Base-by-base conservation (phyloP, 2,329 filamentous ascomycete genomes). In the Fonsecaea nubica region DNA sequence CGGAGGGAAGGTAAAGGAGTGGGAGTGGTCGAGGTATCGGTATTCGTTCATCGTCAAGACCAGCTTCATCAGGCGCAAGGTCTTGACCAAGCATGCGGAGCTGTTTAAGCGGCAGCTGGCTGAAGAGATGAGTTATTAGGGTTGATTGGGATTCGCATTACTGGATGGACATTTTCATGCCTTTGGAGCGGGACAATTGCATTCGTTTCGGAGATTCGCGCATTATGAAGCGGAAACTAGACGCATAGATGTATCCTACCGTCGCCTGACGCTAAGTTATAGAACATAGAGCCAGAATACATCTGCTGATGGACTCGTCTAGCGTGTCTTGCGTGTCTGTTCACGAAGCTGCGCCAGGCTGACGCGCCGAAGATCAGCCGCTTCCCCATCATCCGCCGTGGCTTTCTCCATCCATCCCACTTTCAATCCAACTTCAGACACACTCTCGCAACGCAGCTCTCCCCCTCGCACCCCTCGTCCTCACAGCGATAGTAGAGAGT, bases 401-500 rank as follows among this genome's bases (percentile, higher is more conserved):
- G 15, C 40, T 4, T 5, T 64, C 59, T 54, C 53, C 48, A 52
- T 13, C 25, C 50, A 58, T 67, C 61, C 58, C 36, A 56, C 25
- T 50, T 62, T 32, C 35, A 48, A 25, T 65, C 42, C 30, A 12
- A 58, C 36, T 33, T 18, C 54, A 4, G 5, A 8, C 48, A 45
- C 61, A 25, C 30, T 38, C 36, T 33, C 61, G 36, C 30, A 9
- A 9, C 21, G 40, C 45, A 32, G 30, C 57, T 21, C 33, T 45
- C 21, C 50, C n/a, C 9, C 58, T 12, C 10, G 10, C 50, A 45
- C 8, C 9, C 36, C 25, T 36, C 55, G 10, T 40, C 55, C n/a
- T 38, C 10, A 52, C 18, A 10, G 83, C 87, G 91, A 86, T 95
- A 97, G 95, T 98, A 90, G 95, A 98, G 95, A 96, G 92, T 87